phyloP scores from a whole-genome alignment of 2,329 filamentous ascomycete genomes.

The Aspergillus transmontanensis region DNA sequence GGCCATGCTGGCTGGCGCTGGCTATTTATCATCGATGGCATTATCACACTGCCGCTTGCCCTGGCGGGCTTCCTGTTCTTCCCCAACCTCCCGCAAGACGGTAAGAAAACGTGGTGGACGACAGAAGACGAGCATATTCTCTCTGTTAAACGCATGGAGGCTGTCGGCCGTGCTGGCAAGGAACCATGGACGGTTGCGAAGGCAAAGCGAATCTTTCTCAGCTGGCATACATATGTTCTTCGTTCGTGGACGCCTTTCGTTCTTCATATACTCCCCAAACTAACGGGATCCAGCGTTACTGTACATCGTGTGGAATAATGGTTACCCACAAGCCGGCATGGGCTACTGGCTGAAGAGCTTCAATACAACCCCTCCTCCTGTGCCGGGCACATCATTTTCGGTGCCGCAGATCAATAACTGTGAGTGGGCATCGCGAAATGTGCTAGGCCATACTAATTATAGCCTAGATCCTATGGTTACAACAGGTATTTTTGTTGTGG shows the following conservation, averaged over 20 bases:
- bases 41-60: constrained; percentile 29
- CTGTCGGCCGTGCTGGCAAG: constrained; percentile 40
- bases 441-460: neutral
- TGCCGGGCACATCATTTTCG: constrained; percentile 38
- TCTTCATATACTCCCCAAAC: neutral
- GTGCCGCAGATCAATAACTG: constrained; percentile 40
- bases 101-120: constrained; percentile 27
- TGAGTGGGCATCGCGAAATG: constrained; percentile 15
- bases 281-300: constrained; percentile 26
- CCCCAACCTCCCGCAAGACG: constrained; percentile 25
- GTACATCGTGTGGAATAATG: constrained; percentile 47
- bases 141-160: constrained; percentile 35
- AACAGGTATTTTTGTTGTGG: constrained; percentile 38
- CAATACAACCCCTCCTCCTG: constrained; percentile 36
- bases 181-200: constrained; percentile 41
- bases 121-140: constrained; percentile 25
- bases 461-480: constrained; percentile 33
- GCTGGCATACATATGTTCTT: constrained; percentile 46
- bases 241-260: constrained; percentile 24
- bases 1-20: constrained; percentile 31
- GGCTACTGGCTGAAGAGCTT: constrained; percentile 49
- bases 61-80: constrained; percentile 26
- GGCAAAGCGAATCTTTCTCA: constrained; percentile 34
- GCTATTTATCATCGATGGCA: constrained; percentile 32
- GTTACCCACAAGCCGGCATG: constrained; percentile 38